Evolutionary conservation across 1,284 basidiomycete species (phyloP).

Genomic region (Ceratobasidium sp.): DNA sequence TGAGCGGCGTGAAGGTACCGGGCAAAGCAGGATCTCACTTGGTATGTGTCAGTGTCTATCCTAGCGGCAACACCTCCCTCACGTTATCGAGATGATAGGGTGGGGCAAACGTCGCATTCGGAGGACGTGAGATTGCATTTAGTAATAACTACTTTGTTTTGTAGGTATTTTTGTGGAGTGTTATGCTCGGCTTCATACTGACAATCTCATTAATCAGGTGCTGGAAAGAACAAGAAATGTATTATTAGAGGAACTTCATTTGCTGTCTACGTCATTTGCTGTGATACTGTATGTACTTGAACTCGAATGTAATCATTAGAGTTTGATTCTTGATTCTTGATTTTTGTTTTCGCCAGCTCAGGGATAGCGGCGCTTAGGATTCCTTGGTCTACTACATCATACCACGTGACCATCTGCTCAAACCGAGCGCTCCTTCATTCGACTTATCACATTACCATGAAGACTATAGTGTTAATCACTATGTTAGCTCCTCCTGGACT

Average conservation of each 20-base stretch:
- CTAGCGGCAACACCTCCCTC: too few species aligned
- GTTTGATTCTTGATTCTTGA: too few species aligned
- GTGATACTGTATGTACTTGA: too few species aligned
- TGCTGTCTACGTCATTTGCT: too few species aligned
- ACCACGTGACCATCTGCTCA: conserved; percentile 7
- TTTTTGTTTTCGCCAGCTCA: too few species aligned
- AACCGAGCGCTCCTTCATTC: background rate
- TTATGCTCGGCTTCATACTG: too few species aligned
- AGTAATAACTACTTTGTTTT: conserved; percentile 34
- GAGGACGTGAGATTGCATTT: conserved; percentile 34
- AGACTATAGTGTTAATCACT: background rate
- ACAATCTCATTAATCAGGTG: background rate
- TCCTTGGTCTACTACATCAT: background rate
- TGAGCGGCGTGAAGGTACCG: conserved; percentile 38
- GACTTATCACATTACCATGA: conserved; percentile 6
- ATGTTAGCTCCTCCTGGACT: background rate
- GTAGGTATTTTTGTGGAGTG: conserved; percentile 2
- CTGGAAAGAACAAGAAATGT: conserved; percentile 9
- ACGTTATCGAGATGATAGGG: background rate
- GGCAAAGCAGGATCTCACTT: conserved; percentile 42
- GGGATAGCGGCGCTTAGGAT: background rate
- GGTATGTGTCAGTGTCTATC: background rate
- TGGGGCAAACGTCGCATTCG: conserved; percentile 39
- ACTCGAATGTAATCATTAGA: too few species aligned
- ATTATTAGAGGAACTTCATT: too few species aligned